A percentile compares a stretch with the other conserved stretches of the same genome.
phyloP scores from a whole-genome alignment of 2,329 filamentous ascomycete genomes.

The Cordyceps fumosorosea region DNA sequence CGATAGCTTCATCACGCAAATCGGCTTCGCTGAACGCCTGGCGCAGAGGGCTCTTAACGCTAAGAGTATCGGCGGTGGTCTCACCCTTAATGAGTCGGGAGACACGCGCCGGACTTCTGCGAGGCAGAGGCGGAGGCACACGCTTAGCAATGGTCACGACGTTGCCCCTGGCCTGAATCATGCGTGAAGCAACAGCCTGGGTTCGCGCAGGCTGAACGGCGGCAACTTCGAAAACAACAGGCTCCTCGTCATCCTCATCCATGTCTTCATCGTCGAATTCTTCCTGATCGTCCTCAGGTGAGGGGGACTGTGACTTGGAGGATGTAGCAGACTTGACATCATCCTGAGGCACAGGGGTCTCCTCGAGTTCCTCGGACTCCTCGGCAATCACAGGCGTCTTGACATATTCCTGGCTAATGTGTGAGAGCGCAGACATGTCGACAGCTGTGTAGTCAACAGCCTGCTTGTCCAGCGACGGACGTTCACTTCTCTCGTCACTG shows the following conservation, averaged over 20 bases:
- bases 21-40: constrained; percentile 38
- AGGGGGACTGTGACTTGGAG: neutral
- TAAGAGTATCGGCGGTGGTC: constrained; percentile 54
- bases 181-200: constrained; percentile 56
- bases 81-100: constrained; percentile 44
- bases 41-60: constrained; percentile 44
- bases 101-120: constrained; percentile 63
- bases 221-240: constrained; percentile 63
- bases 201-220: constrained; percentile 47
- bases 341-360: neutral
- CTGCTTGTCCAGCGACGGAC: constrained; percentile 25
- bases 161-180: constrained; percentile 66
- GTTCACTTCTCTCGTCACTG: constrained; percentile 41
- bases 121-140: constrained; percentile 68
- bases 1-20: constrained; percentile 15
- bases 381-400: constrained; percentile 4
- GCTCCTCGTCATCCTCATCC: constrained; percentile 51
- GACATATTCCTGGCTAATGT: constrained; percentile 31
- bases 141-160: constrained; percentile 82
- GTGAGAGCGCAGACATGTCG: constrained; percentile 44
- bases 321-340: neutral
- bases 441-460: constrained; percentile 55
- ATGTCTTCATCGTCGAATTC: constrained; percentile 36
- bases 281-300: constrained; percentile 4
- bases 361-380: constrained; percentile 14